A percentile compares a stretch with the other conserved stretches of the same genome.
These are phyloP conservation scores for Lachnellula cervina DNA, from an alignment of 2,329 filamentous ascomycete genomes.

Conservation along the genomic window DNA sequence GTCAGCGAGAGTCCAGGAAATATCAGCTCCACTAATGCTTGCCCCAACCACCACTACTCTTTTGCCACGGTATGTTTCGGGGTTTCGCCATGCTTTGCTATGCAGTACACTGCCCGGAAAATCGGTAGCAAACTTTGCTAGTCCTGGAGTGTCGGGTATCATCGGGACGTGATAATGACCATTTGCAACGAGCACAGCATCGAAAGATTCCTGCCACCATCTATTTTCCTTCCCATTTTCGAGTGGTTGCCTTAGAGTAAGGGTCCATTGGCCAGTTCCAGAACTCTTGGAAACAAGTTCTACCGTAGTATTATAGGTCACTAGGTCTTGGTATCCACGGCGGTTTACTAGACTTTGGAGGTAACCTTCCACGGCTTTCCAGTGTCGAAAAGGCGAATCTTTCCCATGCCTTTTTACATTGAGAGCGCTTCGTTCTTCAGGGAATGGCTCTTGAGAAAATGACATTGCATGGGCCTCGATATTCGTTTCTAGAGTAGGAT, in stretches of 20 bases:
- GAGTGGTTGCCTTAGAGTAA: slow-evolving; percentile 44
- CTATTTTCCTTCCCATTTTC: slow-evolving; percentile 41
- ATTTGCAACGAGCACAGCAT: slow-evolving; percentile 61
- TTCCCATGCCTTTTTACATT: slow-evolving; percentile 47
- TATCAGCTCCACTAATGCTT: slow-evolving; percentile 61
- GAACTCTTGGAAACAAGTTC: slow-evolving; percentile 50
- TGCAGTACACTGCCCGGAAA: slow-evolving; percentile 55
- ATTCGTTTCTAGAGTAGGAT: slow-evolving; percentile 62
- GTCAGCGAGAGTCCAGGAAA: slow-evolving; percentile 47
- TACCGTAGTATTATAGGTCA: slow-evolving; percentile 56
- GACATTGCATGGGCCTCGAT: slow-evolving; percentile 55
- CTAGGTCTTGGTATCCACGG: slow-evolving; percentile 47
- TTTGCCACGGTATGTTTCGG: slow-evolving; percentile 53
- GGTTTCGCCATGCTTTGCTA: slow-evolving; percentile 67
- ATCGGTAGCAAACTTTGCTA: slow-evolving; percentile 50
- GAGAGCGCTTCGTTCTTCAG: slow-evolving; percentile 37
- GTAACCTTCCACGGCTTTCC: slow-evolving; percentile 52
- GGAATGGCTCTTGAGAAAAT: slow-evolving; percentile 53
- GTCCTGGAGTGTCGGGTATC: slow-evolving; percentile 55
- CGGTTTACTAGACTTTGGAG: slow-evolving; percentile 47
- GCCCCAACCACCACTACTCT: slow-evolving; percentile 55
- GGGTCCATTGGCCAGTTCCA: slow-evolving; percentile 42
- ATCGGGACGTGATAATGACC: slow-evolving; percentile 65
- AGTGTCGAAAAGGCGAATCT: slow-evolving; percentile 58
- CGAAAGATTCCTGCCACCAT: slow-evolving; percentile 61